Base-by-base conservation (phyloP, 495 filamentous ascomycete species). In the Aspergillus taichungensis region DNA sequence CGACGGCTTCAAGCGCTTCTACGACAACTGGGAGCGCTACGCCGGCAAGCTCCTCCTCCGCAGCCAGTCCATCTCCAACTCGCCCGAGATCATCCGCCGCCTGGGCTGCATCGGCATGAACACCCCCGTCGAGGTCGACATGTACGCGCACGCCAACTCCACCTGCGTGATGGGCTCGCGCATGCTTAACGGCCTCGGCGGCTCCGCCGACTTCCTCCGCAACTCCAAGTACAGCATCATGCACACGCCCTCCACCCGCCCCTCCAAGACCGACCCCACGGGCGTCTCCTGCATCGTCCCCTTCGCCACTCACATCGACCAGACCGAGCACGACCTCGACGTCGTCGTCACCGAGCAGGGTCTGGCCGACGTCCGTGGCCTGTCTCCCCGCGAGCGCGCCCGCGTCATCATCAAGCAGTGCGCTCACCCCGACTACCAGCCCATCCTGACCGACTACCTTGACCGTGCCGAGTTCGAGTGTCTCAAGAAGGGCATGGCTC, bases 91-190 rank as follows among this genome's bases (percentile, higher is more conserved):
- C 73, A 94, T 95, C 71, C 79, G 85, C 12, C 77, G 88, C 3
- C 73, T 94, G 1, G 88, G 88, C 45, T 81, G 87, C 52, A 94
- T 95, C 60, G 88, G 87, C 61, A 94, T 94, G 88, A 95, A 95
- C 75, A 95, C 88, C 2, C 88, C 88, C 24, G 85, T 94, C 50
- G 88, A 94, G 67, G 87, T 94, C 13, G 88, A 94, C 63, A 92
- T 94, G 63, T 95, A 94, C 68, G 88, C 88, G 10, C 88, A 95
- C 65, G 88, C 88, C 44, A 95, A 94, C 82, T 81, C 75, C 55
- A 94, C 88, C 38, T 88, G 85, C 64, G 87, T 94, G 27, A 90
- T 92, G 81, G 88, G 88, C 53, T 83, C 76, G 52, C 82, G 88
- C 43, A 95, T 94, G 88, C 75, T 94, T 37, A 94, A 94, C 72